These are phyloP conservation scores for Polyplosphaeria fusca DNA, from an alignment of 495 filamentous ascomycete species.

Conservation along the genomic window DNA sequence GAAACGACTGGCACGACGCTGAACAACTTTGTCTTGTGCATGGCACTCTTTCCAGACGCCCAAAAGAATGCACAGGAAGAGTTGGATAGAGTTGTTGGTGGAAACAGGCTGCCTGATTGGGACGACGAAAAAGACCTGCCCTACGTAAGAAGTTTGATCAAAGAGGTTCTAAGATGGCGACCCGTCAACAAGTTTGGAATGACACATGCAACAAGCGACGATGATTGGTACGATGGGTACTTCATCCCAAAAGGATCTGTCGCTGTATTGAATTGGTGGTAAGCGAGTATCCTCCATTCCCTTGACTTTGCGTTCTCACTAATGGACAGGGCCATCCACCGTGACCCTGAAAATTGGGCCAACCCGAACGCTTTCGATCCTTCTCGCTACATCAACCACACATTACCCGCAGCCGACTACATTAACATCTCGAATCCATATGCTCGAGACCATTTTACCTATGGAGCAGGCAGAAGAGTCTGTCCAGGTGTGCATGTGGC, in stretches of 20 bases:
- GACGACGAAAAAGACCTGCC: slow-evolving; percentile 34
- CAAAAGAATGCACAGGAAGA: slow-evolving; percentile 35
- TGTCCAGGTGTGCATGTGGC: slow-evolving; percentile 34
- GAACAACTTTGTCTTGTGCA: slow-evolving; percentile 35
- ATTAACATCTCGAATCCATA: slow-evolving; percentile 24
- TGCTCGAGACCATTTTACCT: slow-evolving; percentile 32
- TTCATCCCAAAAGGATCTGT: slow-evolving; percentile 33
- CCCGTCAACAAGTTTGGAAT: slow-evolving; percentile 33
- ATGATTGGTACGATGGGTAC: slow-evolving; percentile 35
- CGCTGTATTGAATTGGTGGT: slow-evolving; percentile 31
- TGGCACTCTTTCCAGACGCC: slow-evolving; percentile 29
- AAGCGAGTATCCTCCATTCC: not conserved
- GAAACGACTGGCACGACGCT: slow-evolving; percentile 38
- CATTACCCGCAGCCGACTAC: slow-evolving; percentile 25
- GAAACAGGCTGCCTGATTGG: slow-evolving; percentile 28
- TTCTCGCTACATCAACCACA: slow-evolving; percentile 18
- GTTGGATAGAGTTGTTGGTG: slow-evolving; percentile 36
- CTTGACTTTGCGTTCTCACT: not conserved
- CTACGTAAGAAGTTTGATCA: slow-evolving; percentile 33
- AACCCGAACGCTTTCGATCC: slow-evolving; percentile 31
- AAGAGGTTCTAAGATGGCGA: slow-evolving; percentile 35
- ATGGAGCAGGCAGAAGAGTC: slow-evolving; percentile 26
- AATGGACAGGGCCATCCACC: slow-evolving; percentile 22
- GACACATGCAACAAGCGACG: slow-evolving; percentile 27
- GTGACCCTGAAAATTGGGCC: slow-evolving; percentile 24